Evolutionary conservation across 225 moss, liverwort and hornwort species (phyloP).

Genomic region (Straminergon stramineum): DNA sequence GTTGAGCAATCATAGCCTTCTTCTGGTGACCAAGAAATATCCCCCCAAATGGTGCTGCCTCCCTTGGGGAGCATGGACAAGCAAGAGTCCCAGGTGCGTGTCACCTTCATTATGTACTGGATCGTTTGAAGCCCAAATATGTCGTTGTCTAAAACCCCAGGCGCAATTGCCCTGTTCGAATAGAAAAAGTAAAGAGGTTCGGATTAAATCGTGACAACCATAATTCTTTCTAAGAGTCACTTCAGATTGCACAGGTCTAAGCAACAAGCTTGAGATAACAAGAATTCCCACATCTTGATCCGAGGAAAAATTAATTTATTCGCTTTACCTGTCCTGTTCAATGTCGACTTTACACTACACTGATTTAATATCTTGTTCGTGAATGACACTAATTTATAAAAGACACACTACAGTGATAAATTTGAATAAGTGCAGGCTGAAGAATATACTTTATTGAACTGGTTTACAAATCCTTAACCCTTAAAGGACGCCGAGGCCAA

Average conservation of each 20-base stretch:
- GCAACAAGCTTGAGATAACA: background rate
- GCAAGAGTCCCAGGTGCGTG: slow-evolving; percentile 94
- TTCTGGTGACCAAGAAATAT: slow-evolving; percentile 92
- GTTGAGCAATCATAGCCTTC: slow-evolving; percentile 72
- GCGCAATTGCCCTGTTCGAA: slow-evolving; percentile 77
- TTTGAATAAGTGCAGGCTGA: background rate
- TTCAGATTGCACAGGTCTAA: background rate
- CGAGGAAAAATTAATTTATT: background rate
- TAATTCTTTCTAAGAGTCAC: background rate
- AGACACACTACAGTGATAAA: background rate
- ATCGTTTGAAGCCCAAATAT: slow-evolving; percentile 88
- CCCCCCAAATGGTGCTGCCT: slow-evolving; percentile 75
- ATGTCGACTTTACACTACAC: background rate
- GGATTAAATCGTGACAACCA: background rate
- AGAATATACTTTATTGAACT: background rate
- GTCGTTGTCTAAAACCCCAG: slow-evolving; percentile 80
- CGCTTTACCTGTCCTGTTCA: background rate
- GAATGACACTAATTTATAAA: background rate
- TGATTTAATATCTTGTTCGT: background rate
- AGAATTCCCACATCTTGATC: background rate
- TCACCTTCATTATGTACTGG: slow-evolving; percentile 92
- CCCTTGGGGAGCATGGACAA: slow-evolving; percentile 97
- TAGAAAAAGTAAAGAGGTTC: background rate
- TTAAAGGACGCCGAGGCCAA: no score
- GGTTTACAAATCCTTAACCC: background rate